Evolutionary conservation across 2,329 filamentous ascomycete genomes (phyloP).

Genomic region (Rachicladosporium sp.): DNA sequence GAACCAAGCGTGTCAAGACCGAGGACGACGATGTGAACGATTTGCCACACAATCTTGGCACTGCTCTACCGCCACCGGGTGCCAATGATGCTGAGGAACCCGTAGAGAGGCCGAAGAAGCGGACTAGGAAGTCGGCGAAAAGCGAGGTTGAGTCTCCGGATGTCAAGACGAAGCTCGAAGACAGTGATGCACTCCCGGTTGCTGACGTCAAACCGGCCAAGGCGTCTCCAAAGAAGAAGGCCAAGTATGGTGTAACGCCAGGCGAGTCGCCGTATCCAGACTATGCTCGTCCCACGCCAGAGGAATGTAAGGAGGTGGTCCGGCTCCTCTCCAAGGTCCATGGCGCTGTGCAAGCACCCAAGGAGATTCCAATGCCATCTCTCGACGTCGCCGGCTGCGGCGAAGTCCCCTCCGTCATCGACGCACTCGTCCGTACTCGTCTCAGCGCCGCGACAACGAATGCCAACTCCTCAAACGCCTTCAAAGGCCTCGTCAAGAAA

Average conservation of each 20-base stretch:
- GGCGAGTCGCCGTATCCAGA: constrained; percentile 55
- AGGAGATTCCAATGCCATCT: constrained; percentile 57
- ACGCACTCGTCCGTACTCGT: constrained; percentile 50
- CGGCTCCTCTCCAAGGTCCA: constrained; percentile 53
- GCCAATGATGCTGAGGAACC: constrained; percentile 13
- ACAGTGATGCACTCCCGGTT: not conserved
- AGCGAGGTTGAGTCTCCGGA: constrained; percentile 4
- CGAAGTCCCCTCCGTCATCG: constrained; percentile 52
- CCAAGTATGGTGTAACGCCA: constrained; percentile 33
- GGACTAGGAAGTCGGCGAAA: constrained; percentile 10
- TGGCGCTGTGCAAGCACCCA: constrained; percentile 51
- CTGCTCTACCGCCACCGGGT: constrained; percentile 19
- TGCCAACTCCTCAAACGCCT: constrained; percentile 51
- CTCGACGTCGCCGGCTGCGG: constrained; percentile 59
- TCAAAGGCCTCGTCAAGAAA: constrained; percentile 51
- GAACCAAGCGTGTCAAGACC: constrained; percentile 23
- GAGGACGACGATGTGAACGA: constrained; percentile 32
- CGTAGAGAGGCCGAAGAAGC: constrained; percentile 13
- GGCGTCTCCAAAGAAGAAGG: constrained; percentile 28
- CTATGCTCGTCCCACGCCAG: constrained; percentile 50
- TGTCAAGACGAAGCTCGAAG: constrained; percentile 11
- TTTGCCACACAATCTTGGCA: constrained; percentile 46
- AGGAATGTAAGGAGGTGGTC: constrained; percentile 59
- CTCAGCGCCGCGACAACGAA: constrained; percentile 50
- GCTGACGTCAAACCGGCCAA: constrained; percentile 14